These are phyloP conservation scores for Dipteronia dyeriana DNA, from an alignment of 345 rosid genomes.

Conservation along the genomic window DNA sequence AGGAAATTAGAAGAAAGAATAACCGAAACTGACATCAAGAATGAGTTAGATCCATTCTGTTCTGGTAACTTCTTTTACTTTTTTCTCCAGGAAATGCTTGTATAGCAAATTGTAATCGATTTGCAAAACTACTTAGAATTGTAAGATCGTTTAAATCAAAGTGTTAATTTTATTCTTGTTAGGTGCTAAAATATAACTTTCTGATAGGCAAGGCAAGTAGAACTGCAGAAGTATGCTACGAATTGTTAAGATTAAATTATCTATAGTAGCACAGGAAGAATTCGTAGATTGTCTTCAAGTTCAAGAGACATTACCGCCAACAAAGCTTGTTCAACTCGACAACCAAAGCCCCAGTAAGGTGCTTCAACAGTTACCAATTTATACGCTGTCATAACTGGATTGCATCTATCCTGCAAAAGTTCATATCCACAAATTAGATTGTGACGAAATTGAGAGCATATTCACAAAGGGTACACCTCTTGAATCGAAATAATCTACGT, in stretches of 20 bases:
- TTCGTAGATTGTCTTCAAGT: not conserved
- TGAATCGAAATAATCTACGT: not conserved
- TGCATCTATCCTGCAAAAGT: conserved; percentile 52
- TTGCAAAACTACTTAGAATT: conserved; percentile 1
- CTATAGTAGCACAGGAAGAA: not conserved
- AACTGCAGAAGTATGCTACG: not conserved
- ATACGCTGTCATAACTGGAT: conserved; percentile 71
- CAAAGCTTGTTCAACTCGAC: conserved; percentile 71
- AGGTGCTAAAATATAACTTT: not conserved
- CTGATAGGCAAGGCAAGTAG: not conserved
- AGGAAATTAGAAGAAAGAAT: not conserved
- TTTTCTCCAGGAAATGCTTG: no score
- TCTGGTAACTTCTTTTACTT: no score
- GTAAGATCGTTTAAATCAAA: not conserved
- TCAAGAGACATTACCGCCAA: conserved; percentile 45
- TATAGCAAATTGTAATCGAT: not conserved
- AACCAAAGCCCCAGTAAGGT: conserved; percentile 79
- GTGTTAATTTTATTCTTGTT: not conserved
- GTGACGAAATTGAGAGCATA: not conserved
- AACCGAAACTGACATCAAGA: not conserved
- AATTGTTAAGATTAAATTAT: not conserved
- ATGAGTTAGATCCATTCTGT: not conserved
- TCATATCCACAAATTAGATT: not conserved
- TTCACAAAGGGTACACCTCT: not conserved
- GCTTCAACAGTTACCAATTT: conserved; percentile 69